These are phyloP conservation scores for Russula foetens DNA, from an alignment of 768 basidiomycete species.

Conservation along the genomic window DNA sequence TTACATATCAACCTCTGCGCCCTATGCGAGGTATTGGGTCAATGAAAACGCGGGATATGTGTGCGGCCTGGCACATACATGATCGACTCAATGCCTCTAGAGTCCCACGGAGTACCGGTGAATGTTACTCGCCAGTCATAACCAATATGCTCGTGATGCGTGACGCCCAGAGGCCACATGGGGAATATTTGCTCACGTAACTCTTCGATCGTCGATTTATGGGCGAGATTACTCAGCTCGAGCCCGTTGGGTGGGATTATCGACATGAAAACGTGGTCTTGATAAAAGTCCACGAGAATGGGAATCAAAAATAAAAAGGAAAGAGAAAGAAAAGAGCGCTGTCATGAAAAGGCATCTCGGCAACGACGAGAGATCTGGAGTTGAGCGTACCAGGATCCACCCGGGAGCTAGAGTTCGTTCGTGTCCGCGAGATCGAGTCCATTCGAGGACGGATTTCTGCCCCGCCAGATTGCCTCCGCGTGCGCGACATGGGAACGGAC, in stretches of 20 bases:
- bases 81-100: constrained; percentile 43
- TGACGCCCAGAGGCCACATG: constrained; percentile 62
- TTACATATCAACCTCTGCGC: constrained; percentile 53
- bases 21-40: constrained; percentile 27
- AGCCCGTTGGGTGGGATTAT: constrained; percentile 61
- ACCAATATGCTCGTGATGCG: constrained; percentile 35
- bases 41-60: constrained; percentile 5
- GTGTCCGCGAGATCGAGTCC: constrained; percentile 28
- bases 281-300: background rate
- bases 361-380: background rate
- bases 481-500: constrained; percentile 23
- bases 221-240: constrained; percentile 35
- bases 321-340: background rate
- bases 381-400: constrained; percentile 25
- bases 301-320: background rate
- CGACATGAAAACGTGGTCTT: constrained; percentile 68
- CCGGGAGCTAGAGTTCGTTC: constrained; percentile 28
- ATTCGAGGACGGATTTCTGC: constrained; percentile 22
- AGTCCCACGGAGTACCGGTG: constrained; percentile 58
- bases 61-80: constrained; percentile 34
- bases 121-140: constrained; percentile 59
- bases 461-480: constrained; percentile 36
- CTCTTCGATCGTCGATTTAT: constrained; percentile 52
- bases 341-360: background rate
- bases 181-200: constrained; percentile 48